Conservation (phyloP, 2,329 filamentous ascomycete genomes). For the Aspergillus sp. region DNA sequence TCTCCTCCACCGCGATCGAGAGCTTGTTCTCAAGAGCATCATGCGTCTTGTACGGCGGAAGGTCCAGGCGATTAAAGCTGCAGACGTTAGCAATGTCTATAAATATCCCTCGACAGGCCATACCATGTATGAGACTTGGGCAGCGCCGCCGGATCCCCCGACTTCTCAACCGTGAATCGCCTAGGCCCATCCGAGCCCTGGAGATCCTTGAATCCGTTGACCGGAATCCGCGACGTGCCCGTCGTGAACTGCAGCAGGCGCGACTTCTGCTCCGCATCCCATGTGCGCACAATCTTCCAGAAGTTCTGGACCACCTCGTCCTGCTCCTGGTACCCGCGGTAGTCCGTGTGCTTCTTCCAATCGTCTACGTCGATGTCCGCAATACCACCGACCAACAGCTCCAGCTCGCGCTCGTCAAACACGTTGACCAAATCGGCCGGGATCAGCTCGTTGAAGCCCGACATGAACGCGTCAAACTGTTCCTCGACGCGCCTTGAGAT, state of each 20-base stretch:
- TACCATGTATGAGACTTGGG: conserved; percentile 98
- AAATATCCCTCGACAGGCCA: conserved; percentile 32
- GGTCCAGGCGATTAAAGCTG: conserved; percentile 93
- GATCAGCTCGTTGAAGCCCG: conserved; percentile 95
- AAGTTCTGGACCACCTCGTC: conserved; percentile 98
- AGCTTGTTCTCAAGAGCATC: conserved; percentile 82
- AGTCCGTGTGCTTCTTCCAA: conserved; percentile 99
- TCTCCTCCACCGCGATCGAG: conserved; percentile 96
- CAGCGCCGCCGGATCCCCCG: conserved; percentile 78
- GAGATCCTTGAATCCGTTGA: conserved; percentile 98
- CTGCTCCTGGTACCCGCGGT: conserved; percentile 93
- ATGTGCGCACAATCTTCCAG: conserved; percentile 89
- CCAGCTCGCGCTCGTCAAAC: conserved; percentile 94
- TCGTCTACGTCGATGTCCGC: conserved; percentile 99
- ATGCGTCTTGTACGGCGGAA: conserved; percentile 84
- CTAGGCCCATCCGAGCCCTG: conserved; percentile 93
- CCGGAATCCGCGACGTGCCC: conserved; percentile 92
- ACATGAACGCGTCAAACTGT: conserved; percentile 96
- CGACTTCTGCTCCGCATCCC: conserved; percentile 98
- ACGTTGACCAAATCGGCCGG: conserved; percentile 95
- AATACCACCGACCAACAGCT: conserved; percentile 94
- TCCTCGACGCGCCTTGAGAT: conserved; percentile 98
- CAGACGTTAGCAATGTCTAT: not conserved
- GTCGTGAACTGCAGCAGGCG: conserved; percentile 93
- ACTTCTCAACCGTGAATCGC: conserved; percentile 96